phyloP scores from a whole-genome alignment of 1,284 basidiomycete species.

The Phellinidium pouzarii region DNA sequence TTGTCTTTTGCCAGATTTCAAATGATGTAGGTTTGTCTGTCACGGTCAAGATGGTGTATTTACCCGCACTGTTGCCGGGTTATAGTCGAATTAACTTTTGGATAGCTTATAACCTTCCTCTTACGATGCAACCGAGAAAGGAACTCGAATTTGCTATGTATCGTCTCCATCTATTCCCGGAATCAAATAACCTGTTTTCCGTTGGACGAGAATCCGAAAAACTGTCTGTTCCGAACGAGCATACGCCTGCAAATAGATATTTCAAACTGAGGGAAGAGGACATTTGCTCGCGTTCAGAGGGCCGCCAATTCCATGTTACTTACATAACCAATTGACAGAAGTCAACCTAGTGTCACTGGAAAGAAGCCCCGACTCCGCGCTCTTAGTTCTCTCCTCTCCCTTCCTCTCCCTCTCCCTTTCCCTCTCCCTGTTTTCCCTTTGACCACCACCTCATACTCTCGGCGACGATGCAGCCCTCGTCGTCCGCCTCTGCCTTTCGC shows the following conservation, averaged over 20 bases:
- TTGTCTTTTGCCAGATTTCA: slow-evolving; percentile 31
- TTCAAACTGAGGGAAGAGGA: no score
- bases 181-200: slow-evolving; percentile 2
- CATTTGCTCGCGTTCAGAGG: no score
- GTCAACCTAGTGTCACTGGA: slow-evolving; percentile 3
- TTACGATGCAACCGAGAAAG: slow-evolving; percentile 6
- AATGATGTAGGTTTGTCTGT: slow-evolving; percentile 51
- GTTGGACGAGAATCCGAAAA: not conserved
- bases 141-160: not conserved
- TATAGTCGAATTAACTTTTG: slow-evolving; percentile 1
- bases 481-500: slow-evolving; percentile 6
- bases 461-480: slow-evolving; percentile 12
- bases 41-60: slow-evolving; percentile 44
- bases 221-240: not conserved
- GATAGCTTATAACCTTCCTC: slow-evolving; percentile 5
- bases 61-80: slow-evolving; percentile 26
- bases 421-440: no score
- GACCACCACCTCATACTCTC: not conserved
- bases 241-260: not conserved
- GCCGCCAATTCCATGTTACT: not conserved
- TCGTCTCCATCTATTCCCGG: not conserved
- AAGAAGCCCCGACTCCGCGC: no score
- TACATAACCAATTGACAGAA: slow-evolving; percentile 1
- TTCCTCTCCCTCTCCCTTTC: no score
- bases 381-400: no score